Conservation (phyloP, 176 grass and related monocot species). For the Chloris gayana region DNA sequence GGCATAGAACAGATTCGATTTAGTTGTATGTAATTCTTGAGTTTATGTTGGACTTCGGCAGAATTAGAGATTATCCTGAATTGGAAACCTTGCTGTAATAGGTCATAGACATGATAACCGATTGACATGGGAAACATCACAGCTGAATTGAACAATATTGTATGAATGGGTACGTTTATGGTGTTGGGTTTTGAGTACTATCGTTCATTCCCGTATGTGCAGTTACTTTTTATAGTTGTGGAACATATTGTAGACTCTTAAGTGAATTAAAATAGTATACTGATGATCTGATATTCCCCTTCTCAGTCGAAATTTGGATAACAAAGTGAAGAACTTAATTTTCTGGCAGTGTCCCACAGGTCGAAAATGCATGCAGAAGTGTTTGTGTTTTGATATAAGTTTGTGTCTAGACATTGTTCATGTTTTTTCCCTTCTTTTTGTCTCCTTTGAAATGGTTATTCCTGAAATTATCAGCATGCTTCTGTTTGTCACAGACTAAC, state of each 20-base stretch:
- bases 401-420: not conserved
- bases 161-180: not conserved
- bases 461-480: slow-evolving; percentile 16
- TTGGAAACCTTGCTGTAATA: not conserved
- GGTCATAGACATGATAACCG: not conserved
- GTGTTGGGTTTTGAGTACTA: not conserved
- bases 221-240: too few relatives aligned
- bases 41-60: not conserved
- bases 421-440: not conserved
- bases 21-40: not conserved
- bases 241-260: not conserved
- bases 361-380: not conserved
- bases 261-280: not conserved
- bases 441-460: not conserved
- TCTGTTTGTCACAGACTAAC: slow-evolving; percentile 32
- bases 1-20: not conserved
- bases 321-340: slow-evolving; percentile 2
- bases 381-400: slow-evolving; percentile 4
- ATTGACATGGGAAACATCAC: slow-evolving; percentile 12
- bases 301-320: not conserved
- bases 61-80: not conserved
- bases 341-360: not conserved
- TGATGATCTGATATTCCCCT: not conserved
- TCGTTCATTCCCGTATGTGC: not conserved
- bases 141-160: not conserved